phyloP scores from a whole-genome alignment of 257 asterid genomes.

The Leonotis leonurus region DNA sequence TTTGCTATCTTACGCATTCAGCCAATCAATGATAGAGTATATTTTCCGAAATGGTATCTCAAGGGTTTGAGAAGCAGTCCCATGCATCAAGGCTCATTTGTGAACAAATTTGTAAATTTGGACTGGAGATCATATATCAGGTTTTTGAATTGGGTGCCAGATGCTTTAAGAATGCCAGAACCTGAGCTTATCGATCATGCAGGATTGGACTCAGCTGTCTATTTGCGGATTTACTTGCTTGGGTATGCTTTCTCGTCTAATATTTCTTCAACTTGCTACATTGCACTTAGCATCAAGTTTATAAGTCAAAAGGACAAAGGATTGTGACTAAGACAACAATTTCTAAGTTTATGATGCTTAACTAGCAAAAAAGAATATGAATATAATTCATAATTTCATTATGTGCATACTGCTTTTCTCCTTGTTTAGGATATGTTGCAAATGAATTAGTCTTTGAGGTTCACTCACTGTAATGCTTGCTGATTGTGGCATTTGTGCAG shows the following conservation, averaged over 20 bases:
- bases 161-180: conserved; percentile 93
- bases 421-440: neutral
- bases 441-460: neutral
- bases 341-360: neutral
- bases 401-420: neutral
- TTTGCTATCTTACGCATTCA: conserved; percentile 86
- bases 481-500: conserved; percentile 37
- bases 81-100: conserved; percentile 49
- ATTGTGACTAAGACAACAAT: neutral
- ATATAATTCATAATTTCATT: neutral
- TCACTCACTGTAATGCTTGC: neutral
- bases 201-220: conserved; percentile 88
- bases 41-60: conserved; percentile 97
- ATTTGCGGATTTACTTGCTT: conserved; percentile 83
- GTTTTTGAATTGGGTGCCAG: conserved; percentile 93
- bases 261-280: neutral
- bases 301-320: neutral
- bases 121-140: conserved; percentile 84
- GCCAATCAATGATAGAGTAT: conserved; percentile 89
- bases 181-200: conserved; percentile 95
- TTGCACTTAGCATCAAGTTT: neutral
- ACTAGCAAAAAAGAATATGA: neutral
- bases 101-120: conserved; percentile 59
- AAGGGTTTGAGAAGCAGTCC: conserved; percentile 92
- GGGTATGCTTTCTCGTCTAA: conserved; percentile 45